phyloP scores from a whole-genome alignment of 1,139 yeast genomes.

The Debaryomycetaceae sp. region DNA sequence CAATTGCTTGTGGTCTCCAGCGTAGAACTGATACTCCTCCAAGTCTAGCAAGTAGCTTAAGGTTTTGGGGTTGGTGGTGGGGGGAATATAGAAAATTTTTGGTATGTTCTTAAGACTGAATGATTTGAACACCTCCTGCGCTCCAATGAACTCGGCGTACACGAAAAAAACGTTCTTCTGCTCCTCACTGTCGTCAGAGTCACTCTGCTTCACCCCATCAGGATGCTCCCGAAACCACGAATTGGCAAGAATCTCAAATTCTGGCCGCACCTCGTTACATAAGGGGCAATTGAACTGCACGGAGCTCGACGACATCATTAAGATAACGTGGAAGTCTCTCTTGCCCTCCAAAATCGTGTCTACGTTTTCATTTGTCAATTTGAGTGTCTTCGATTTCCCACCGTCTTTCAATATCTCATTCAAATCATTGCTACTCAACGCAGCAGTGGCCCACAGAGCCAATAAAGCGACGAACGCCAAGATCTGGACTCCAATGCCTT shows the following conservation, averaged over 20 bases:
- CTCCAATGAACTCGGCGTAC: slow-evolving; percentile 64
- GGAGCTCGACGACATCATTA: slow-evolving; percentile 70
- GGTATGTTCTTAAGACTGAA: slow-evolving; percentile 75
- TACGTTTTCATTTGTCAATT: slow-evolving; percentile 59
- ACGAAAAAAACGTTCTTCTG: slow-evolving; percentile 58
- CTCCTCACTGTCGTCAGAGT: slow-evolving; percentile 22
- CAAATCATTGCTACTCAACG: slow-evolving; percentile 27
- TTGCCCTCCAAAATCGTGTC: slow-evolving; percentile 59
- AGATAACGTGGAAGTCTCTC: slow-evolving; percentile 64
- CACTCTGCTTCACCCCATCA: slow-evolving; percentile 27
- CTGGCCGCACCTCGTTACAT: slow-evolving; percentile 72
- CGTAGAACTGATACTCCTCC: slow-evolving; percentile 48
- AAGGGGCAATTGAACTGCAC: slow-evolving; percentile 73
- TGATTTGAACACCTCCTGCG: slow-evolving; percentile 50
- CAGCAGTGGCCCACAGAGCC: slow-evolving; percentile 21
- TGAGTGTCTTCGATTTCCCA: slow-evolving; percentile 21
- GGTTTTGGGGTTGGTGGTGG: slow-evolving; percentile 38
- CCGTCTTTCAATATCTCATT: slow-evolving; percentile 15
- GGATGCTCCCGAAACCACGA: slow-evolving; percentile 52
- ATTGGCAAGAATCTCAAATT: slow-evolving; percentile 52
- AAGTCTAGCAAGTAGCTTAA: slow-evolving; percentile 33
- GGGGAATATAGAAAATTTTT: slow-evolving; percentile 62
- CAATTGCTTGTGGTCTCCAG: slow-evolving; percentile 48
- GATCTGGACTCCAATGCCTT: slow-evolving; percentile 6
- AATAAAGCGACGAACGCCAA: slow-evolving; percentile 11